Conservation (phyloP, 2,329 filamentous ascomycete species). For the Trichoderma asperellum region DNA sequence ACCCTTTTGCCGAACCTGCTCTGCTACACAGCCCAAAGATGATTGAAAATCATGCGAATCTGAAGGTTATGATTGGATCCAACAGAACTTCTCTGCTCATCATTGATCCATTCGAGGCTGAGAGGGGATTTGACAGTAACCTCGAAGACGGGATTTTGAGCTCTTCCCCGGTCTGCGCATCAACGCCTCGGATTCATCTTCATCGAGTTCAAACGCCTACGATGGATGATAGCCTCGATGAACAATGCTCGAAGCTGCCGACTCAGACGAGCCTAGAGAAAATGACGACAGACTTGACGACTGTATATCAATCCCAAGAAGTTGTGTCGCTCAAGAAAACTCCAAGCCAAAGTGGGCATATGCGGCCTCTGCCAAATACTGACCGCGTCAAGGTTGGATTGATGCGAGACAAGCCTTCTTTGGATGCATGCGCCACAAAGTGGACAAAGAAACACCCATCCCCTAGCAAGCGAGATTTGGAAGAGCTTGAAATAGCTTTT, state of each 20-base stretch:
- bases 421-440: not conserved
- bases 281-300: constrained; percentile 17
- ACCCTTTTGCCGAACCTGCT: constrained; percentile 39
- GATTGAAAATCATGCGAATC: not conserved
- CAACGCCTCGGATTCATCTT: constrained; percentile 43
- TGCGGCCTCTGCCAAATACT: not conserved
- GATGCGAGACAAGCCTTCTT: not conserved
- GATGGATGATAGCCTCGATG: constrained; percentile 5
- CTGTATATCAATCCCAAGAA: constrained; percentile 22
- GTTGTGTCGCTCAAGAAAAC: not conserved
- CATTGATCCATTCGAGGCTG: constrained; percentile 42
- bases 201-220: constrained; percentile 30
- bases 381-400: not conserved
- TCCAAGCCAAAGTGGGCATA: not conserved
- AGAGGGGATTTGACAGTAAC: constrained; percentile 45
- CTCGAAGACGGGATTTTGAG: constrained; percentile 46
- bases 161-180: constrained; percentile 43
- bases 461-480: constrained; percentile 48
- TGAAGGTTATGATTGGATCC: constrained; percentile 2
- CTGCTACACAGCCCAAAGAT: not conserved
- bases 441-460: constrained; percentile 50
- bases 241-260: not conserved
- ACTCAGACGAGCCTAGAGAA: constrained; percentile 19
- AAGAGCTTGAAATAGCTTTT: constrained; percentile 45
- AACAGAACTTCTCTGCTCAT: constrained; percentile 4